Evolutionary conservation across 371 early-diverging fungal genomes (phyloP).

Genomic region (Blastocladiella emersonii): DNA sequence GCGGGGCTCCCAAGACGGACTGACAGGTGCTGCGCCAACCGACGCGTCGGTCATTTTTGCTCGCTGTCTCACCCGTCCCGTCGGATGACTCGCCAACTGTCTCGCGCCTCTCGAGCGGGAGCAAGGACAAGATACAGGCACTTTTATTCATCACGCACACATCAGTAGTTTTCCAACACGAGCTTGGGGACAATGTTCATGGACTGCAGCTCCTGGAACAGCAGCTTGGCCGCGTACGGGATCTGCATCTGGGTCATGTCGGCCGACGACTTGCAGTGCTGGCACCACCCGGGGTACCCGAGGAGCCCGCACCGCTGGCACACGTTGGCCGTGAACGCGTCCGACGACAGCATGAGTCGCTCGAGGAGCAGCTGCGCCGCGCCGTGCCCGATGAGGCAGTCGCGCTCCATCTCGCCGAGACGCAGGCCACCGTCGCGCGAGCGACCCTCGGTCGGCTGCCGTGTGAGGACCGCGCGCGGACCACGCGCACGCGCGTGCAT

Average conservation of each 20-base stretch:
- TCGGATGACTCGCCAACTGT: too few species aligned
- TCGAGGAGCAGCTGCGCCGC: constrained; percentile 86
- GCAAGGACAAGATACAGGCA: background rate
- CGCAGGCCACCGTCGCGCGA: constrained; percentile 95
- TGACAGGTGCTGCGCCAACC: too few species aligned
- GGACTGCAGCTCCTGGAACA: constrained; percentile 92
- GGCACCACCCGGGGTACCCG: constrained; percentile 92
- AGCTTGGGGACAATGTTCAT: constrained; percentile 90
- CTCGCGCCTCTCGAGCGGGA: too few species aligned
- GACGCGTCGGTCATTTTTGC: too few species aligned
- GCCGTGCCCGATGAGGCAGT: constrained; percentile 97
- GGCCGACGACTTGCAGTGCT: constrained; percentile 78
- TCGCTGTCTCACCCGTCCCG: too few species aligned
- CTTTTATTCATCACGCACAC: too few species aligned
- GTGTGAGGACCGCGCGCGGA: constrained; percentile 84
- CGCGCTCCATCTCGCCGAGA: constrained; percentile 99
- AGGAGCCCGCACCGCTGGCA: constrained; percentile 89
- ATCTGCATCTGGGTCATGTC: constrained; percentile 81
- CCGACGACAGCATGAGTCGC: constrained; percentile 89
- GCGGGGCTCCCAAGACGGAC: too few species aligned
- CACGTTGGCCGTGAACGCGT: constrained; percentile 84
- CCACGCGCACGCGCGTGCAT: constrained; percentile 97
- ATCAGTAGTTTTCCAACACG: constrained; percentile 11
- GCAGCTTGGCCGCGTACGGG: constrained; percentile 91
- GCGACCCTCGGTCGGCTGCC: constrained; percentile 99